Evolutionary conservation across 139 green algal genomes (phyloP).

Genomic region (Coelastrella sp.): DNA sequence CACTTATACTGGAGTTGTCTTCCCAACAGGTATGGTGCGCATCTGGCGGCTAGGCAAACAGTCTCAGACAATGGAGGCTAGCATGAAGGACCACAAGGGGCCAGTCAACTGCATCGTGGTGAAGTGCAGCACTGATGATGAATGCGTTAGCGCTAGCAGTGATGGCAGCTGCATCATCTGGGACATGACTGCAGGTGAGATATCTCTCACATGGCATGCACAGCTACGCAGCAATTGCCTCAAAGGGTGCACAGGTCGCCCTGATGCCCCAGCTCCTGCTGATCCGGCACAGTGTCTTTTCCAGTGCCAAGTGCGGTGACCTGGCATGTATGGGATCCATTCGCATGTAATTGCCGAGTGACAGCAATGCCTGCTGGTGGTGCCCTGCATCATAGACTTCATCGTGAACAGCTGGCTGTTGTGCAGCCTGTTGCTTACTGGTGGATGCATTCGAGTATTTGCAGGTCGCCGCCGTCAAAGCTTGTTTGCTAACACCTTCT

Average conservation of each 20-base stretch:
- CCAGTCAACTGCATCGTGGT: conserved; percentile 83
- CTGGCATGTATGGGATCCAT: too few relatives aligned
- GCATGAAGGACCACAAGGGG: conserved; percentile 92
- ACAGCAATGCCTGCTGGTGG: too few relatives aligned
- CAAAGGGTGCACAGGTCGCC: too few relatives aligned
- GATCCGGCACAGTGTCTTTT: too few relatives aligned
- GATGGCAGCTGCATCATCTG: conserved; percentile 93
- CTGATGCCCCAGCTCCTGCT: too few relatives aligned
- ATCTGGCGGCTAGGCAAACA: conserved; percentile 79
- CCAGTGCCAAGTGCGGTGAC: too few relatives aligned
- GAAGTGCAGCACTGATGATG: conserved; percentile 63
- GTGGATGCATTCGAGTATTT: background rate
- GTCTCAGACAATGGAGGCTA: conserved; percentile 76
- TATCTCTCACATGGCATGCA: too few relatives aligned
- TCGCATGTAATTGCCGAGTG: background rate
- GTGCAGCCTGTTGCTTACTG: background rate
- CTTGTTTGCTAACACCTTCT: conserved; percentile 88
- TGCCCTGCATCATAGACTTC: too few relatives aligned
- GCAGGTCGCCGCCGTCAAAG: conserved; percentile 49
- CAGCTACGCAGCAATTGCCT: background rate
- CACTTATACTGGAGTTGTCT: too few relatives aligned
- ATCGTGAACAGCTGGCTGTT: too few relatives aligned
- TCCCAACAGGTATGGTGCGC: conserved; percentile 64
- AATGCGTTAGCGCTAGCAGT: conserved; percentile 79
- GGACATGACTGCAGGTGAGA: conserved; percentile 83